A percentile compares a stretch with the other conserved stretches of the same genome.
Conservation (phyloP, 2,329 filamentous ascomycete species). For the Graphiopsis chlorocephala region DNA sequence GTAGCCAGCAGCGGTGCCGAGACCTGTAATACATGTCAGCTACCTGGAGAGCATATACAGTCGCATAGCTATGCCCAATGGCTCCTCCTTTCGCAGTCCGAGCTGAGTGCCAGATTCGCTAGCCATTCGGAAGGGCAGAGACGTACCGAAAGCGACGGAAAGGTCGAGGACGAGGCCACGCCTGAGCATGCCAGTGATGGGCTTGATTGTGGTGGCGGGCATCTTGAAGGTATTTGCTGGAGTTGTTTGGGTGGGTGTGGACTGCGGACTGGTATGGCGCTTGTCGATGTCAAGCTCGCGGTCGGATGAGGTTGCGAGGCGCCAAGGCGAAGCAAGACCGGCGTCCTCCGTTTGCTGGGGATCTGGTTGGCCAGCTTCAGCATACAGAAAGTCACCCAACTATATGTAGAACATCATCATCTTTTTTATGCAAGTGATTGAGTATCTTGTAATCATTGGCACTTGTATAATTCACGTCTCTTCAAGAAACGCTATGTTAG, state of each 20-base stretch:
- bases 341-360: background rate
- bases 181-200: slow-evolving; percentile 61
- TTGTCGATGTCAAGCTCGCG: background rate
- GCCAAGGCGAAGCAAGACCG: slow-evolving; percentile 1
- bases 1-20: slow-evolving; percentile 62
- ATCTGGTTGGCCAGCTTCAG: background rate
- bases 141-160: slow-evolving; percentile 62
- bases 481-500: too few relatives aligned
- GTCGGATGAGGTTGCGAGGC: slow-evolving; percentile 2
- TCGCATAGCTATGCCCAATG: background rate
- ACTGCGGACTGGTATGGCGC: slow-evolving; percentile 4
- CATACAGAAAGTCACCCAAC: background rate
- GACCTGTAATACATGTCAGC: slow-evolving; percentile 44
- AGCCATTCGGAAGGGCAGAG: background rate
- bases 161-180: slow-evolving; percentile 65
- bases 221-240: slow-evolving; percentile 28
- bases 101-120: background rate
- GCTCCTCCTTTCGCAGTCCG: background rate
- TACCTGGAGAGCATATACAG: background rate
- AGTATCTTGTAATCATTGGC: too few relatives aligned
- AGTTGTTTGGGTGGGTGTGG: slow-evolving; percentile 1
- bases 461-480: too few relatives aligned
- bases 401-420: too few relatives aligned
- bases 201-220: slow-evolving; percentile 40
- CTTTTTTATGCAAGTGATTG: too few relatives aligned